These are phyloP conservation scores for Urostyla sp. DNA, from an alignment of 73 alveolate species.

Conservation along the genomic window DNA sequence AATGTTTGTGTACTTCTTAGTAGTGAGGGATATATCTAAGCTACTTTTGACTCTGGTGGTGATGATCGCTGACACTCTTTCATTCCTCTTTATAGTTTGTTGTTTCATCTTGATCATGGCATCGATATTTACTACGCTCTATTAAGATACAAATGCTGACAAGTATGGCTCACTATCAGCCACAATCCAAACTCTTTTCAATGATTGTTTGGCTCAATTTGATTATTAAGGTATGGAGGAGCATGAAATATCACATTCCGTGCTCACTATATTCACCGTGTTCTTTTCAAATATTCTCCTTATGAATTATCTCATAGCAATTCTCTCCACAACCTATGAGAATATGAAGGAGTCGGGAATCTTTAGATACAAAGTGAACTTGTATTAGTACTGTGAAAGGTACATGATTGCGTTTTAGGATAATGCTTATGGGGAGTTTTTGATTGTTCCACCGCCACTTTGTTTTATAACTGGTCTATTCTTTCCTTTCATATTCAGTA, in stretches of 20 bases:
- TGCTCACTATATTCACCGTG: background rate
- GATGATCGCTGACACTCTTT: background rate
- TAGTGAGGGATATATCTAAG: background rate
- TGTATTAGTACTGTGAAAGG: constrained; percentile 8
- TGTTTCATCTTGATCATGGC: background rate
- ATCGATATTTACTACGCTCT: background rate
- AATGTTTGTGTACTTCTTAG: background rate
- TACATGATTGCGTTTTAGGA: background rate
- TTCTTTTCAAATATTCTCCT: constrained; percentile 16
- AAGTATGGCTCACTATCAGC: background rate
- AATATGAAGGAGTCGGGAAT: constrained; percentile 4
- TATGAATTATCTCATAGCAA: constrained; percentile 9
- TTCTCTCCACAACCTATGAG: constrained; percentile 2
- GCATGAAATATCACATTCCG: background rate
- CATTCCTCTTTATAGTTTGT: background rate
- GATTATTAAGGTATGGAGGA: background rate
- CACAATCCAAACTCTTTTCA: background rate
- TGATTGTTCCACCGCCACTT: constrained; percentile 1
- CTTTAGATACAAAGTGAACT: background rate
- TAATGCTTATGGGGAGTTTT: background rate
- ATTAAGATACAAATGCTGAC: background rate
- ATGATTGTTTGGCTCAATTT: background rate
- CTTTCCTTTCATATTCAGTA: background rate
- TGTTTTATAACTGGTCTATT: background rate
- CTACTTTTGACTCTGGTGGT: background rate